A percentile compares a stretch with the other conserved stretches of the same genome.
Conservation (phyloP, 208 protist genomes). For the Wallacemonas sp. region DNA sequence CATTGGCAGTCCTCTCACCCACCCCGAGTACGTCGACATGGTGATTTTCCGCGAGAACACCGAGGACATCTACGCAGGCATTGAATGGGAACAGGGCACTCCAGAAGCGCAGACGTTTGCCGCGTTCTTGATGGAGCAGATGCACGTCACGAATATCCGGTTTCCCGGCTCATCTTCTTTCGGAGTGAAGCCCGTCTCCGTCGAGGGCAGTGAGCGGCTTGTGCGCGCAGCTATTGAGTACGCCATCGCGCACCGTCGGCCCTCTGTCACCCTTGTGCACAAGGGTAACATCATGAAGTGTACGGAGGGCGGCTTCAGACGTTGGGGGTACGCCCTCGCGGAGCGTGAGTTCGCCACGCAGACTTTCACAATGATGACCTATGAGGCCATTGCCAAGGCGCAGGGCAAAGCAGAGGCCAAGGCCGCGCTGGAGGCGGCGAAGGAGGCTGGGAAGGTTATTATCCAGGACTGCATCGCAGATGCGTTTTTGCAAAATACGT, state of each 20-base stretch:
- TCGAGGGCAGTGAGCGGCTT: constrained; percentile 50
- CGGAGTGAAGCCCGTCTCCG: constrained; percentile 51
- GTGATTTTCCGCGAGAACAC: constrained; percentile 62
- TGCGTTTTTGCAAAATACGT: constrained; percentile 54
- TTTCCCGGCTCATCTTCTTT: constrained; percentile 40
- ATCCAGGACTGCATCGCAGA: constrained; percentile 61
- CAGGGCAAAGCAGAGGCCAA: constrained; percentile 39
- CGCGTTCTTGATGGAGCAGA: constrained; percentile 32
- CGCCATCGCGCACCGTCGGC: constrained; percentile 40
- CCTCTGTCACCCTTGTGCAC: constrained; percentile 55
- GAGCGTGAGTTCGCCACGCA: constrained; percentile 32
- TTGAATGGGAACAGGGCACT: constrained; percentile 45
- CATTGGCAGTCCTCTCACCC: constrained; percentile 34
- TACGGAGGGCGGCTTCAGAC: constrained; percentile 52
- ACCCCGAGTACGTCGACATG: constrained; percentile 61
- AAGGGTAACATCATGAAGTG: constrained; percentile 72
- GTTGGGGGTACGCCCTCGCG: constrained; percentile 48
- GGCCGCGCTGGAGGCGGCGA: constrained; percentile 23
- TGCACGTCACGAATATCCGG: constrained; percentile 39
- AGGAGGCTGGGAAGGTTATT: constrained; percentile 39
- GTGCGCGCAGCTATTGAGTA: constrained; percentile 47
- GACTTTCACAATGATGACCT: constrained; percentile 36
- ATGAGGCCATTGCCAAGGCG: constrained; percentile 34
- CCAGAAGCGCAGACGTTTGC: constrained; percentile 32
- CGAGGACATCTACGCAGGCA: constrained; percentile 58